Conservation (phyloP, 2,329 filamentous ascomycete genomes). For the Ascosphaera acerosa region DNA sequence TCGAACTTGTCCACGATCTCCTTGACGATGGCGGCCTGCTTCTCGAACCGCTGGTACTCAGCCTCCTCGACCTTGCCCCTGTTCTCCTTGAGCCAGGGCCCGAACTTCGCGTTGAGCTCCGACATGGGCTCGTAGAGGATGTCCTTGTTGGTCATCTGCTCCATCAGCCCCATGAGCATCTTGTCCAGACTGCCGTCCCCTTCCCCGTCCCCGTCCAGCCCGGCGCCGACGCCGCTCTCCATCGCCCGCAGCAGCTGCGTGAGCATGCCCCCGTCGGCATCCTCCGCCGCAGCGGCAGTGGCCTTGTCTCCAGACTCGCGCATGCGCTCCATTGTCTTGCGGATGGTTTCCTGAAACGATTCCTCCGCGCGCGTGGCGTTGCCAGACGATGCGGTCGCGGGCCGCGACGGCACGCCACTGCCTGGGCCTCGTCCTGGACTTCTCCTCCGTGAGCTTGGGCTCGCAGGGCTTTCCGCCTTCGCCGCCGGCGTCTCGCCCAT, state of each 20-base stretch:
- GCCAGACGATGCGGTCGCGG: constrained; percentile 5
- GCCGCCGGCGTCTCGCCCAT: constrained; percentile 13
- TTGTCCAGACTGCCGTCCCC: constrained; percentile 74
- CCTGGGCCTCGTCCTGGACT: constrained; percentile 14
- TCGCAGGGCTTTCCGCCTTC: constrained; percentile 14
- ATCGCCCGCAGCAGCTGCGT: constrained; percentile 84
- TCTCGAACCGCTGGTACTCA: constrained; percentile 55
- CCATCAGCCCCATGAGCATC: constrained; percentile 96
- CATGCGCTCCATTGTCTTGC: constrained; percentile 89
- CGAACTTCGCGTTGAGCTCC: constrained; percentile 81
- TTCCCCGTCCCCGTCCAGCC: constrained; percentile 20
- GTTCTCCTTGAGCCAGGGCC: constrained; percentile 66
- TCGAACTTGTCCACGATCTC: constrained; percentile 87
- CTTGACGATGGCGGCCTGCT: constrained; percentile 51
- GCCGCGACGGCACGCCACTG: constrained; percentile 5
- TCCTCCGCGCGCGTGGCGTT: constrained; percentile 23
- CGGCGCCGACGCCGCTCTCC: constrained; percentile 28
- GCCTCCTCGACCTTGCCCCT: constrained; percentile 32
- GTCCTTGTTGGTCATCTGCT: constrained; percentile 93
- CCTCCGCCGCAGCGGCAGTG: constrained; percentile 41
- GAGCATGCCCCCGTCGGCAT: constrained; percentile 55
- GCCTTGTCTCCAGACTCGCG: constrained; percentile 67
- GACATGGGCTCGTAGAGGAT: constrained; percentile 98
- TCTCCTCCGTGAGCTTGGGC: constrained; percentile 10
- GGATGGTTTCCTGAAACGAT: constrained; percentile 77